A percentile compares a stretch with the other conserved stretches of the same genome.
Conservation (phyloP, 2,329 filamentous ascomycete genomes). For the Diplodia sapinea region DNA sequence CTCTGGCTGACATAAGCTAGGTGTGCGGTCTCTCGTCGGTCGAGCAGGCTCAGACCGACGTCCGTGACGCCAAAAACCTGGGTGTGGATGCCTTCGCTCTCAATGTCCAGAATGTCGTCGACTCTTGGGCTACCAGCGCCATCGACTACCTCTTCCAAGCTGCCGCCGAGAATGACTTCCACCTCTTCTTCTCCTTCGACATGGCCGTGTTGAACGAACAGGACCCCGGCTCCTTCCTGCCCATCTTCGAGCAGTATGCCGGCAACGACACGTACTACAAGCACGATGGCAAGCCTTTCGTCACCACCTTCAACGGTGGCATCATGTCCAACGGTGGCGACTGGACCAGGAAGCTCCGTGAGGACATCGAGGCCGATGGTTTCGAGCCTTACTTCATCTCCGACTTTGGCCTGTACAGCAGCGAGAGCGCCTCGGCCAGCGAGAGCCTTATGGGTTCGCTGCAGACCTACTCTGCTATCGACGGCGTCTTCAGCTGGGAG, state of each 20-base stretch:
- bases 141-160: conserved; percentile 42
- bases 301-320: conserved; percentile 44
- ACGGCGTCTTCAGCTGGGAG: conserved; percentile 49
- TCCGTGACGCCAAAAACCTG: conserved; percentile 39
- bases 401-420: conserved; percentile 38
- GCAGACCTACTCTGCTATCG: conserved; percentile 37
- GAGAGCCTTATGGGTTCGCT: conserved; percentile 36
- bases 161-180: conserved; percentile 40
- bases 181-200: conserved; percentile 48
- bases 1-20: conserved; percentile 9
- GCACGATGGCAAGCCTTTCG: conserved; percentile 39
- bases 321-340: conserved; percentile 32
- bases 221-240: conserved; percentile 39
- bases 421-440: conserved; percentile 33
- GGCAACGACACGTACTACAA: conserved; percentile 39
- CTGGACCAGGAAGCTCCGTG: conserved; percentile 18
- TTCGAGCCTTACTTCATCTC: conserved; percentile 43
- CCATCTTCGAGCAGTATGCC: conserved; percentile 39
- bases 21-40: conserved; percentile 20
- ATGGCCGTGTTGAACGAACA: conserved; percentile 37
- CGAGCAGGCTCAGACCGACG: conserved; percentile 34
- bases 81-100: conserved; percentile 47
- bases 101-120: conserved; percentile 39
- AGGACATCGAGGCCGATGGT: conserved; percentile 39
- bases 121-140: conserved; percentile 39